Base-by-base conservation (phyloP, 2,329 filamentous ascomycete genomes). In the Botrytis porri region DNA sequence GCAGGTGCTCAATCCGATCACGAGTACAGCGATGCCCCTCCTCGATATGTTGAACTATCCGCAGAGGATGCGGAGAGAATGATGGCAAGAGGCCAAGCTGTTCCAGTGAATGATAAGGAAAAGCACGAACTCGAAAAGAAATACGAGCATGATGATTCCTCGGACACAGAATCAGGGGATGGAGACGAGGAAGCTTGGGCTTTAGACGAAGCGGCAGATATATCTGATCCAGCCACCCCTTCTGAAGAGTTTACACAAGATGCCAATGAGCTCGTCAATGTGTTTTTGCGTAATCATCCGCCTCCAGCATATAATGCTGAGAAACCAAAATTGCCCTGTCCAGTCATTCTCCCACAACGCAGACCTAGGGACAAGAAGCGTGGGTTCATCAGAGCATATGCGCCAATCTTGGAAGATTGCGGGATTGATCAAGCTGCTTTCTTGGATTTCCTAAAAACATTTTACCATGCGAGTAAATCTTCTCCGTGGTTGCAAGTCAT, bases 351-450 rank as follows among this genome's bases (percentile, higher is more conserved):
- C 5, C 85, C 86, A 0, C 87, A 88, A 73, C 80, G 86, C 3
- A 83, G 87, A 18, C 86, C 87, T 0, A 81, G 83, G 43, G 81
- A 83, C 45, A 84, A 84, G 69, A 77, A 80, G 0, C 82, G 86
- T 20, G 87, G 86, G 0, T 88, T 88, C 75, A 80, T 88, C 5
- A 82, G 84, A n/a, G 86, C 85, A 0, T 88, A 88, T 76, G 82
- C 86, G 0, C 86, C 86, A 0, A 78, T 84, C 0, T 81, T 89
- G 0, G 81, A 80, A n/a, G 77, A 82, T 20, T 80, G 80, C 22
- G 85, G 84, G 4, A 85, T 88, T 74, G 82, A 85, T 70, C 83
- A 88, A 77, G 78, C 81, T 5, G 82, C 82, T 0, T 88, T 87
- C 75, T 75, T 87, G 35, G 80, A 82, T 43, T 88, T 88, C 72